Percentiles rank a stretch among this genome's conserved stretches.
Conservation (phyloP, 73 alveolate species). For the Tetrahymena malaccensis region DNA sequence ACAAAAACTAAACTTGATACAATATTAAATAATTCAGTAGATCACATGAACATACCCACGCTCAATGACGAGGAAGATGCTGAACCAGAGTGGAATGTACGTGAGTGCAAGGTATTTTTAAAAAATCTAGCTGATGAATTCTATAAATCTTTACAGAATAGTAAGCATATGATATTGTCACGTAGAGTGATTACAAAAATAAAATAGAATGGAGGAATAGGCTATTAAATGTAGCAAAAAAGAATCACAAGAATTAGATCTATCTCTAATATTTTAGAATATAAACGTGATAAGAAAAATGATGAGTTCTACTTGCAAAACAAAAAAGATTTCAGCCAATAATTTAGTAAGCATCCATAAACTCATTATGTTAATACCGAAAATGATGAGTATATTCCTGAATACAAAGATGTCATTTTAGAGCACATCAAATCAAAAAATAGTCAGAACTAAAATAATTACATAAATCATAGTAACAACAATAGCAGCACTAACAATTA, state of each 20-base stretch:
- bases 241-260: not conserved
- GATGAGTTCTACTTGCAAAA: not conserved
- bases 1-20: not conserved
- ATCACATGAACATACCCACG: not conserved
- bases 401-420: not conserved
- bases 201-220: not conserved
- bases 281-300: not conserved
- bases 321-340: not conserved
- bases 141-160: not conserved
- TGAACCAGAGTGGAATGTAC: not conserved
- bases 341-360: not conserved
- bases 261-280: not conserved
- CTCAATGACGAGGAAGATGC: not conserved
- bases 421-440: not conserved
- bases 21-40: not conserved
- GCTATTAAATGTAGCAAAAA: not conserved
- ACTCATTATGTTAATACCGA: not conserved
- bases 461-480: not conserved
- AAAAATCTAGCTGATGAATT: not conserved
- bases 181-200: not conserved
- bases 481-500: not conserved
- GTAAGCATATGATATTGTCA: not conserved
- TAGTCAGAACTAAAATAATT: not conserved
- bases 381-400: not conserved
- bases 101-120: not conserved